phyloP scores from a whole-genome alignment of 352 stramenopile genomes.

The Phytophthora tentaculata region DNA sequence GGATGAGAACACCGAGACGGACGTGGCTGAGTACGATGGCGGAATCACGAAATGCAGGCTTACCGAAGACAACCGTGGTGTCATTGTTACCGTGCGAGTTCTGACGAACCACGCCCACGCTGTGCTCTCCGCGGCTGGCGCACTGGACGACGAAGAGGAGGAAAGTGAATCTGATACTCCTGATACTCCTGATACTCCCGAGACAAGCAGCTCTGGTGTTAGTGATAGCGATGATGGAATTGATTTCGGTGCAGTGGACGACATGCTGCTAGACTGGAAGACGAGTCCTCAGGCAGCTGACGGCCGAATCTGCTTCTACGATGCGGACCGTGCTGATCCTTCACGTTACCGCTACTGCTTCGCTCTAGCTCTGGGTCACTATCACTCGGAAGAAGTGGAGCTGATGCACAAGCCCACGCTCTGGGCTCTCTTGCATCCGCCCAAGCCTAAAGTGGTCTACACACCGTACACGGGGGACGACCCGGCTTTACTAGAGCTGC shows the following conservation, averaged over 20 bases:
- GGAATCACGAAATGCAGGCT: conserved; percentile 35
- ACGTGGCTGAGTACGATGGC: conserved; percentile 21
- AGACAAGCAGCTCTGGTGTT: conserved; percentile 5
- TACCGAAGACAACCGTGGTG: conserved; percentile 36
- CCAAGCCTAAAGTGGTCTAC: conserved; percentile 56
- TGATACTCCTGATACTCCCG: conserved; percentile 19
- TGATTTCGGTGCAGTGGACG: conserved; percentile 10
- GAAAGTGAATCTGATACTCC: conserved; percentile 6
- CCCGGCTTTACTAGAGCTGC: conserved; percentile 57
- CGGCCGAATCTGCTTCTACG: conserved; percentile 73
- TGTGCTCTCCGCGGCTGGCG: conserved; percentile 19
- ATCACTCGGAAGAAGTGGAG: conserved; percentile 52
- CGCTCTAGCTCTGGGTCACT: conserved; percentile 59
- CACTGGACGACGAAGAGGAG: conserved; percentile 15
- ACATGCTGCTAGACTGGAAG: conserved; percentile 26
- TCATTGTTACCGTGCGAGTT: conserved; percentile 42
- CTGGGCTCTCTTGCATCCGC: conserved; percentile 29
- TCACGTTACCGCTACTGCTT: conserved; percentile 75
- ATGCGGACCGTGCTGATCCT: conserved; percentile 58
- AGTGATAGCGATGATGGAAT: background rate
- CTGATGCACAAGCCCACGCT: conserved; percentile 53
- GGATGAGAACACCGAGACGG: conserved; percentile 11
- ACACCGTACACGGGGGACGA: conserved; percentile 60
- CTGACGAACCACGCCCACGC: conserved; percentile 31
- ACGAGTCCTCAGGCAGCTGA: conserved; percentile 60